These are phyloP conservation scores for Porogramme epimiltina DNA, from an alignment of 1,284 basidiomycete species.

Conservation along the genomic window DNA sequence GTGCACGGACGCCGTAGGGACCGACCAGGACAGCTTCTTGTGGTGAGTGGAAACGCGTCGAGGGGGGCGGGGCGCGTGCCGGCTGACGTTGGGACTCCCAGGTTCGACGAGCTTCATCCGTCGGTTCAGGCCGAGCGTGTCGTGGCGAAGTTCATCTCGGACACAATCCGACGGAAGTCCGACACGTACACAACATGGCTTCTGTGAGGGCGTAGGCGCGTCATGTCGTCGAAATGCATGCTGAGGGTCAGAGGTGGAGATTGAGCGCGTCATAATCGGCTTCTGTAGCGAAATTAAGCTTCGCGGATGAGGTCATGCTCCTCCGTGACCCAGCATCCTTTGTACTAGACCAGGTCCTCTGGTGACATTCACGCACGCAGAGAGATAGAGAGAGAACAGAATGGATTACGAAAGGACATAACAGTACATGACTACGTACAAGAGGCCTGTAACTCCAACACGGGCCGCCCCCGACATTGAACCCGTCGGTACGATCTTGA, in stretches of 20 bases:
- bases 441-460: constrained; percentile 49
- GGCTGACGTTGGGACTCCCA: constrained; percentile 26
- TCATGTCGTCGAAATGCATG: no score
- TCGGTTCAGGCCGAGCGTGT: constrained; percentile 57
- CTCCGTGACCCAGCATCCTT: no score
- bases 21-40: constrained; percentile 52
- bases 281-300: no score
- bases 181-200: constrained; percentile 53
- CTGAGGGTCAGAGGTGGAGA: no score
- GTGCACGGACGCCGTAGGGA: constrained; percentile 45
- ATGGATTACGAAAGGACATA: not conserved
- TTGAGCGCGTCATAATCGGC: no score
- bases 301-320: no score
- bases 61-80: not conserved
- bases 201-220: constrained; percentile 30
- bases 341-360: no score
- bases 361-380: no score
- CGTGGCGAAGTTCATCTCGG: constrained; percentile 50
- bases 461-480: constrained; percentile 51
- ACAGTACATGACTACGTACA: constrained; percentile 6
- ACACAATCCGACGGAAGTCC: constrained; percentile 41
- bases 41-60: constrained; percentile 40
- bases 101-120: constrained; percentile 61
- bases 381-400: not conserved
- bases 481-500: constrained; percentile 46